Evolutionary conservation across 257 asterid genomes (phyloP).

Genomic region (Fraxinus cuspidata): DNA sequence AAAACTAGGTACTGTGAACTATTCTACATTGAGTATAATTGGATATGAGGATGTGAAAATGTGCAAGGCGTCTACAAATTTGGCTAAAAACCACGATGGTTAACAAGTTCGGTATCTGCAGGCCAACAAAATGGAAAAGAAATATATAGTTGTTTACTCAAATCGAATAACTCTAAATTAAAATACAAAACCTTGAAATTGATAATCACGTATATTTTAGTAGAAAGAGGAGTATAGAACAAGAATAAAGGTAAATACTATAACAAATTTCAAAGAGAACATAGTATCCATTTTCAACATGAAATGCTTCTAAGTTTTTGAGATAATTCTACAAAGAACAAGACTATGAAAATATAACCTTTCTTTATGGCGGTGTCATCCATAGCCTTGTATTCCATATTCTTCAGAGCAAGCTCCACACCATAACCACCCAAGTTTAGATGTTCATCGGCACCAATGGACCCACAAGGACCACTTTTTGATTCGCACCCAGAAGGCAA

Average conservation of each 20-base stretch:
- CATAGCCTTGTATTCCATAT: conserved; percentile 99
- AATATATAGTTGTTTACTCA: not conserved
- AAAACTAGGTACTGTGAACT: not conserved
- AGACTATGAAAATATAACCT: conserved; percentile 44
- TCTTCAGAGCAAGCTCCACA: conserved; percentile 98
- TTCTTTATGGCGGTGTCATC: conserved; percentile 85
- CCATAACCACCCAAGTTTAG: conserved; percentile 94
- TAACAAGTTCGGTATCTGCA: conserved; percentile 17
- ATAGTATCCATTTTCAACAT: conserved; percentile 10
- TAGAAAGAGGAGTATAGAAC: conserved; percentile 1
- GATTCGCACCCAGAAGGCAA: conserved; percentile 88
- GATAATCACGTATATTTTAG: not conserved
- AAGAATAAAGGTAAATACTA: not conserved
- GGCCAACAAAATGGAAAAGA: conserved; percentile 6
- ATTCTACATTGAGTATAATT: not conserved
- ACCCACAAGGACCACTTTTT: conserved; percentile 69
- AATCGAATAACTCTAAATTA: conserved; percentile 11
- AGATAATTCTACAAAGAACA: conserved; percentile 21
- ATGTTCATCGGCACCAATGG: conserved; percentile 81
- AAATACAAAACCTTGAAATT: conserved; percentile 15
- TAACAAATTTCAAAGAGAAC: conserved; percentile 2
- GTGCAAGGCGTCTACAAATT: not conserved
- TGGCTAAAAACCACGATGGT: not conserved
- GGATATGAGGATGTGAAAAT: not conserved
- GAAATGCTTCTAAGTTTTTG: conserved; percentile 16